phyloP scores from a whole-genome alignment of 176 grass and related monocot species.

The Carex kokanica region DNA sequence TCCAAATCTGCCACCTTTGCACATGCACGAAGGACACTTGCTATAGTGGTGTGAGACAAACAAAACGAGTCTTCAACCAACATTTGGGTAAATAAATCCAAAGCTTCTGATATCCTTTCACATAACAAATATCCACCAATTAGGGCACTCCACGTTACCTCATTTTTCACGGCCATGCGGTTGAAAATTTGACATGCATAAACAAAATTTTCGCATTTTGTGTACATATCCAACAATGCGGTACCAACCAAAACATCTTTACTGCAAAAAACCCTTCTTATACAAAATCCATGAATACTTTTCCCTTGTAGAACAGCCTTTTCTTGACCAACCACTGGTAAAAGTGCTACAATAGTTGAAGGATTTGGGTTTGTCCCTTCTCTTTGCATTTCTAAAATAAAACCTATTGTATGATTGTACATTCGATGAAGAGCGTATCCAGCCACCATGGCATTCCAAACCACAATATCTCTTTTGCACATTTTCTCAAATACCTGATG shows the following conservation, averaged over 20 bases:
- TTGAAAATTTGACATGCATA: constrained; percentile 62
- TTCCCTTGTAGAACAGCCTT: constrained; percentile 51
- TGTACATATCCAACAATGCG: constrained; percentile 78
- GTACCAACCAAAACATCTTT: constrained; percentile 58
- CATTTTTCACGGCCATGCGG: constrained; percentile 56
- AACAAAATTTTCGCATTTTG: constrained; percentile 49
- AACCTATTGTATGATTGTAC: constrained; percentile 34
- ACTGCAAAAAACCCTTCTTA: constrained; percentile 42
- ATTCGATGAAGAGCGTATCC: constrained; percentile 54
- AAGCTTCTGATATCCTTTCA: constrained; percentile 39
- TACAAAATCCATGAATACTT: constrained; percentile 54
- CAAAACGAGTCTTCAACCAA: constrained; percentile 37
- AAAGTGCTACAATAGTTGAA: constrained; percentile 60
- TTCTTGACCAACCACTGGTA: constrained; percentile 57
- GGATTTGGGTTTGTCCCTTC: constrained; percentile 42
- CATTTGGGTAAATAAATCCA: constrained; percentile 53
- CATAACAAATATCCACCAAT: constrained; percentile 67
- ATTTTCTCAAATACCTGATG: constrained; percentile 48
- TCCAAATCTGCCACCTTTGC: constrained; percentile 43
- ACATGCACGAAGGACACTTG: constrained; percentile 56
- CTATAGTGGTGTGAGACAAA: constrained; percentile 51
- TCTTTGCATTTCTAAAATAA: constrained; percentile 52
- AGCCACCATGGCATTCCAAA: constrained; percentile 77
- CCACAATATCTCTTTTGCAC: constrained; percentile 55
- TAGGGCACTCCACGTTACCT: constrained; percentile 91